Evolutionary conservation across 495 filamentous ascomycete genomes (phyloP).

Genomic region (Parachaetomium inaequale): DNA sequence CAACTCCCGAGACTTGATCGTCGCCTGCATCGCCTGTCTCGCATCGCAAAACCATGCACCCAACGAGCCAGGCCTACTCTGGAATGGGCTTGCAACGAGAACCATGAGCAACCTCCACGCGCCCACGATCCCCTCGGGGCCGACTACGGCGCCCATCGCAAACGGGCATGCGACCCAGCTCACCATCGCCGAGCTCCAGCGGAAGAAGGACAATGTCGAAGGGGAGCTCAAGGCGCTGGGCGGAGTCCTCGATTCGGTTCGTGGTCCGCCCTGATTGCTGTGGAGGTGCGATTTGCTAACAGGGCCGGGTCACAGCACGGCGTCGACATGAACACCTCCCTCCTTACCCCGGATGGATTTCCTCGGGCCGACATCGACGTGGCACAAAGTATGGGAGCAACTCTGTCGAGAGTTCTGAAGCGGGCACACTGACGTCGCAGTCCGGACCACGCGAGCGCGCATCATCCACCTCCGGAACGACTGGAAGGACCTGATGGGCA

Average conservation of each 20-base stretch:
- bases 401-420: not conserved
- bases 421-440: constrained; percentile 42
- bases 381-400: constrained; percentile 68
- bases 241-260: constrained; percentile 80
- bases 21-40: constrained; percentile 19
- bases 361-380: constrained; percentile 93
- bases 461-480: constrained; percentile 91
- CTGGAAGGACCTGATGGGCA: constrained; percentile 80
- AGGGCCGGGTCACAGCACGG: constrained; percentile 66
- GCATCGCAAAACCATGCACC: constrained; percentile 12
- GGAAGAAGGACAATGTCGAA: constrained; percentile 77
- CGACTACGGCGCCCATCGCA: constrained; percentile 48
- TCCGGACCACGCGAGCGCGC: constrained; percentile 83
- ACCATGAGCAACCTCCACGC: constrained; percentile 71
- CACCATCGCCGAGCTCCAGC: constrained; percentile 56
- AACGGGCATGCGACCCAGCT: constrained; percentile 57
- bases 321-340: constrained; percentile 84
- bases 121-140: constrained; percentile 70
- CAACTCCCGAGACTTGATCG: constrained; percentile 6
- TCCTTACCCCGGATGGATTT: constrained; percentile 90
- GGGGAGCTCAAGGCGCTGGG: constrained; percentile 79
- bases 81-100: constrained; percentile 30
- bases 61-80: not conserved
- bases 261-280: constrained; percentile 26
- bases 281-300: constrained; percentile 15